These are phyloP conservation scores for Colletotrichum euphorbiae DNA, from an alignment of 2,329 filamentous ascomycete genomes.

Conservation along the genomic window DNA sequence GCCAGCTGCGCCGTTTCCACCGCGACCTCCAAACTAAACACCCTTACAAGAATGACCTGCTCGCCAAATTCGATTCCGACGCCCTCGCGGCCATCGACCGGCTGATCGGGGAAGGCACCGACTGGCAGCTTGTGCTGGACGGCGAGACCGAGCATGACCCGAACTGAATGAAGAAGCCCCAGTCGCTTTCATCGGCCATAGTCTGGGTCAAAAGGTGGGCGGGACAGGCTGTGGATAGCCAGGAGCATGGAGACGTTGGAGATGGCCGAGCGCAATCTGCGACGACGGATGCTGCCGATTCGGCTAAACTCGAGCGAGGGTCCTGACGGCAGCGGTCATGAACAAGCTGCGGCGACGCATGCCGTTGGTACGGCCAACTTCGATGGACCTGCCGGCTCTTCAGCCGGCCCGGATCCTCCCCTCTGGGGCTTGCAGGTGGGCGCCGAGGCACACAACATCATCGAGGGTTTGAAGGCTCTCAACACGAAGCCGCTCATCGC, in stretches of 20 bases:
- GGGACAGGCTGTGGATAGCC: neutral
- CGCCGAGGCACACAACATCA: neutral
- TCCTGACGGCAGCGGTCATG: neutral
- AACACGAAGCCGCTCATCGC: neutral
- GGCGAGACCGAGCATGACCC: neutral
- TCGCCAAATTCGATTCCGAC: neutral
- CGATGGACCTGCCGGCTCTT: neutral
- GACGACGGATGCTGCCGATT: neutral
- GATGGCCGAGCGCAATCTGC: neutral
- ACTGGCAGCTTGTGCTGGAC: neutral
- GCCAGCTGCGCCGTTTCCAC: constrained; percentile 5
- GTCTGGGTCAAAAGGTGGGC: constrained; percentile 1
- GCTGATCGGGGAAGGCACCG: neutral
- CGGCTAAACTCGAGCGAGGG: neutral
- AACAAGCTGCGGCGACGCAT: neutral
- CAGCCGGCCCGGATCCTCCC: neutral
- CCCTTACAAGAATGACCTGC: neutral
- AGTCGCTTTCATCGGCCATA: neutral
- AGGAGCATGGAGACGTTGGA: neutral
- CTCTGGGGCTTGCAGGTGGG: neutral
- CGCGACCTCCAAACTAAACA: neutral
- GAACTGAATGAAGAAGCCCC: neutral
- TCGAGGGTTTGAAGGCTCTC: neutral
- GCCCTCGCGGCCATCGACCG: neutral
- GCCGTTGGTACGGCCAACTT: neutral